Conservation (phyloP, 768 basidiomycete genomes). For the Rhodotorula paludigena region DNA sequence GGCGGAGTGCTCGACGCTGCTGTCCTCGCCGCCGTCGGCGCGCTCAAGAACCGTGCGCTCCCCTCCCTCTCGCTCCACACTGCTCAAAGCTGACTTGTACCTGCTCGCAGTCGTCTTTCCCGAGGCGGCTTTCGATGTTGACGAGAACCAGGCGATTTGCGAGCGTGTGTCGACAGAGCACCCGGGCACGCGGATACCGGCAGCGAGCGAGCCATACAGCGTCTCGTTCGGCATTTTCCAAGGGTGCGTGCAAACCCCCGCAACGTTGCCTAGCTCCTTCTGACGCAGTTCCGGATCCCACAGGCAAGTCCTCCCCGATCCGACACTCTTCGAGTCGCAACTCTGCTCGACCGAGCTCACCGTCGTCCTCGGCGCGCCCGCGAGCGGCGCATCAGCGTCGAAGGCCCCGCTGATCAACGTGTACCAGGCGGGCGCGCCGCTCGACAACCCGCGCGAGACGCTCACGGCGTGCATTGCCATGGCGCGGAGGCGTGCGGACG, state of each 20-base stretch:
- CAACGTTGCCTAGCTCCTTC: background rate
- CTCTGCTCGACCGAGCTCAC: conserved; percentile 68
- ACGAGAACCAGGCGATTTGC: conserved; percentile 14
- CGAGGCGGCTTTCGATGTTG: conserved; percentile 17
- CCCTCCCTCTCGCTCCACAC: conserved; percentile 54
- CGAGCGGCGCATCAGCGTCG: conserved; percentile 40
- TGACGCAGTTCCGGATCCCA: background rate
- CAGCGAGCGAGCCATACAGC: conserved; percentile 53
- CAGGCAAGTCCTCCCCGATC: conserved; percentile 67
- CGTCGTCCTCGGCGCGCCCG: conserved; percentile 52
- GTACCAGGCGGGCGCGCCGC: conserved; percentile 42
- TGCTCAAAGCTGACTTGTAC: conserved; percentile 60
- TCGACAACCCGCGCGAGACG: conserved; percentile 41
- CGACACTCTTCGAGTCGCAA: conserved; percentile 84
- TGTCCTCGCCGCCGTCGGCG: conserved; percentile 77
- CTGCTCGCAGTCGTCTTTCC: conserved; percentile 40
- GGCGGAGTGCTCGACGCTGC: conserved; percentile 92
- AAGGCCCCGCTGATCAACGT: conserved; percentile 53
- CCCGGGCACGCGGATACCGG: conserved; percentile 53
- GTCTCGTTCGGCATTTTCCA: conserved; percentile 76
- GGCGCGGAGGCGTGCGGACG: conserved; percentile 38
- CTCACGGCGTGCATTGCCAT: conserved; percentile 43
- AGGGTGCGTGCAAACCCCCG: conserved; percentile 54
- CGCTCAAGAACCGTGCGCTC: conserved; percentile 64
- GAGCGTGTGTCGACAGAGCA: conserved; percentile 7